Evolutionary conservation across 768 basidiomycete species (phyloP).

Genomic region (Leccinum disarticulatum): DNA sequence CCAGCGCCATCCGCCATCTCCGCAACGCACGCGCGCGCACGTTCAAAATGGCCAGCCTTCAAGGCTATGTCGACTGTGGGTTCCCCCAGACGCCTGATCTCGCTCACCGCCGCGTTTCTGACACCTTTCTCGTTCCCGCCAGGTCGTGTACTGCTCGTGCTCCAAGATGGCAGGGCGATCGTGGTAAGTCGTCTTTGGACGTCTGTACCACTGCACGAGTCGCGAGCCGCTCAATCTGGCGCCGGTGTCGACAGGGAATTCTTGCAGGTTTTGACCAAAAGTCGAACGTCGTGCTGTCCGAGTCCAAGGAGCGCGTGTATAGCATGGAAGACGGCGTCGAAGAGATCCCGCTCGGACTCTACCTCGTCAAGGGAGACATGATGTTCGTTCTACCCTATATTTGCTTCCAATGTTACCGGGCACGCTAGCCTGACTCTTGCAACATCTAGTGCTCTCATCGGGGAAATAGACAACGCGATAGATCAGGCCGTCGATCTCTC

Average conservation of each 20-base stretch:
- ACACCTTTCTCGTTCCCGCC: not conserved
- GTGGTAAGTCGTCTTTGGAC: conserved; percentile 55
- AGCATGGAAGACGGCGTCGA: conserved; percentile 90
- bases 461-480: conserved; percentile 81
- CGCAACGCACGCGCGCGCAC: conserved; percentile 18
- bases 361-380: conserved; percentile 98
- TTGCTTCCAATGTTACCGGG: not conserved
- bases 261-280: conserved; percentile 94
- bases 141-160: not conserved
- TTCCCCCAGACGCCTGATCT: conserved; percentile 9
- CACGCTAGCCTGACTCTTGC: not conserved
- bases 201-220: not conserved
- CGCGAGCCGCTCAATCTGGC: not conserved
- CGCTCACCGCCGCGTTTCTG: not conserved
- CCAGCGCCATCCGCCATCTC: conserved; percentile 5
- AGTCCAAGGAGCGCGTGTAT: conserved; percentile 91
- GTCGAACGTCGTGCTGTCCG: conserved; percentile 93
- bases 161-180: conserved; percentile 92
- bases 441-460: conserved; percentile 62
- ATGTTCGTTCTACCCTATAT: conserved; percentile 62
- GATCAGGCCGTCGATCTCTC: conserved; percentile 72
- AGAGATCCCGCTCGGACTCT: conserved; percentile 91
- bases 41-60: conserved; percentile 52
- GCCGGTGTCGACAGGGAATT: conserved; percentile 58
- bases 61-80: conserved; percentile 89